Evolutionary conservation across 2,329 filamentous ascomycete species (phyloP), one percentile per base, ranked within the genome.

Genomic region (Nemania bipapillata): DNA sequence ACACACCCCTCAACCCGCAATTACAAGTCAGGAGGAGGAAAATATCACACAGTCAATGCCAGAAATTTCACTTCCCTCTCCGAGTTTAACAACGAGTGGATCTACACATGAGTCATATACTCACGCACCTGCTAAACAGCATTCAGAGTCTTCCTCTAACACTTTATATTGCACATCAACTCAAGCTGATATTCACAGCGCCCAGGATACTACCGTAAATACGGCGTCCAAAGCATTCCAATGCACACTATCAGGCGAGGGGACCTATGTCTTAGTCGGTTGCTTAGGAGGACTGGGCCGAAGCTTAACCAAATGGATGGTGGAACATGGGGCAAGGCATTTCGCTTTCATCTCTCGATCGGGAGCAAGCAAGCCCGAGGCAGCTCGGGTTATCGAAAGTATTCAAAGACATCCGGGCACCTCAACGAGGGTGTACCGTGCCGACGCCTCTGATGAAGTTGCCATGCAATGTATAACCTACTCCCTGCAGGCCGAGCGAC

Each of bases 271-370:
- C 17, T 73, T 81, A 0, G 76, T 81, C 4, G 79, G 80, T 6
- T 79, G 80, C 60, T 70, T 81, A 6, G 79, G 80, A 53, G 79
- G 79, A 4, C 71, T 82, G 1, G 79, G 80, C 1, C 72, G 78
- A 8, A 78, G 76, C 40, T 50, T 81, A n/a, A 75, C 79, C 0
- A 69, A 65, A 7, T 80, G 77, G 77, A 79, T 81, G 77, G 71
- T 78, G 67, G 69, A 73, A 20, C 59, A 50, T 4, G 80, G 80
- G 2, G 78, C 79, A 2, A 70, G 74, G 9, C 65, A 71, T 17
- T 78, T 82, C 55, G 61, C 70, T 6, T 80, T 81, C 70, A 68
- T 81, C 4, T 79, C 77, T 1, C 74, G 80, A 1, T 77, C 75
- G 2, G 79, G 76, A 4, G 67, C 74, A 2, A 72, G 75, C 45